Conservation (phyloP, 2,329 filamentous ascomycete genomes). For the Hortaea werneckii region DNA sequence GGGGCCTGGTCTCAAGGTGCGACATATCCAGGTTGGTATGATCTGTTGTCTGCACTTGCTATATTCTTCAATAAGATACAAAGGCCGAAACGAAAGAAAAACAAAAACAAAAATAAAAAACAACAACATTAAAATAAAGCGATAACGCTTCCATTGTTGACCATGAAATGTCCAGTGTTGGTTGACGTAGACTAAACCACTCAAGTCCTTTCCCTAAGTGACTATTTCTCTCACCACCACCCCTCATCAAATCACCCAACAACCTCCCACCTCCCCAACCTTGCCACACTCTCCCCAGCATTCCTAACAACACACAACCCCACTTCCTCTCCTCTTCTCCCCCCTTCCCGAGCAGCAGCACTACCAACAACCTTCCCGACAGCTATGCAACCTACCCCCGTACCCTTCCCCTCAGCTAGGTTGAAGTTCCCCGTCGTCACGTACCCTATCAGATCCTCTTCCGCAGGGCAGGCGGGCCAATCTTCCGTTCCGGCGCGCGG, state of each 20-base stretch:
- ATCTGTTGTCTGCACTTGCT: too few relatives aligned
- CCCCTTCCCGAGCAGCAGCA: conserved; percentile 41
- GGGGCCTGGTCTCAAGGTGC: too few relatives aligned
- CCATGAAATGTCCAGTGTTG: too few relatives aligned
- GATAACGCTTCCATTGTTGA: too few relatives aligned
- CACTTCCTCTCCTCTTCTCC: not conserved
- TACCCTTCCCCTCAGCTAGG: conserved; percentile 63
- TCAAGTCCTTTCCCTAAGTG: too few relatives aligned
- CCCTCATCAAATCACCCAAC: conserved; percentile 20
- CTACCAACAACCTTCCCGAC: conserved; percentile 50
- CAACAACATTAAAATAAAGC: too few relatives aligned
- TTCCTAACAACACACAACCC: conserved; percentile 70
- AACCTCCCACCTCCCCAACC: conserved; percentile 69
- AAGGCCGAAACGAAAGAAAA: too few relatives aligned
- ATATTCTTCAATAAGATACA: too few relatives aligned
- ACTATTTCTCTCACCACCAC: too few relatives aligned
- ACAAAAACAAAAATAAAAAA: too few relatives aligned
- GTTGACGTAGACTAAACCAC: too few relatives aligned
- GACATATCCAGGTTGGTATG: too few relatives aligned
- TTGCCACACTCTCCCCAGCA: conserved; percentile 66
- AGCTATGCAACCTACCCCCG: conserved; percentile 63
- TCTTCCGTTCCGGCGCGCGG: conserved; percentile 25
- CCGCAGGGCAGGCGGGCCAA: conserved; percentile 60
- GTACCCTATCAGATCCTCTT: conserved; percentile 75
- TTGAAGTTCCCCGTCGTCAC: conserved; percentile 80